Evolutionary conservation across 2,329 filamentous ascomycete genomes (phyloP).

Genomic region (Monosporascus sp.): DNA sequence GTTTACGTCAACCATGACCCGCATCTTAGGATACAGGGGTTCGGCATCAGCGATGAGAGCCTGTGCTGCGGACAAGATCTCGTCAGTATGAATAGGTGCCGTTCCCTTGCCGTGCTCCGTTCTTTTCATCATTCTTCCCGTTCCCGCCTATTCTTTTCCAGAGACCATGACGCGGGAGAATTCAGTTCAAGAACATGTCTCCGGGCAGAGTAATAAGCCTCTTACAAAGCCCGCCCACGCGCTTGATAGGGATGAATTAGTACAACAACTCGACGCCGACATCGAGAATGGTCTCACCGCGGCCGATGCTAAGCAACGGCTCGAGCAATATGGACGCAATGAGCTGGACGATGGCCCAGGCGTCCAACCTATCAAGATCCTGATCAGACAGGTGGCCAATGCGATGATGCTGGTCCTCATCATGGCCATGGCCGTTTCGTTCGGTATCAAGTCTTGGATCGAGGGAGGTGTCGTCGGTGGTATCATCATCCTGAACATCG

Average conservation of each 20-base stretch:
- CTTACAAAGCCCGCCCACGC: slow-evolving; percentile 54
- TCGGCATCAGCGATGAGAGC: no score
- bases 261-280: slow-evolving; percentile 47
- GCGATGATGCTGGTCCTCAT: slow-evolving; percentile 57
- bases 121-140: no score
- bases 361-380: slow-evolving; percentile 52
- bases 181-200: slow-evolving; percentile 1
- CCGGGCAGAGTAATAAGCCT: slow-evolving; percentile 25
- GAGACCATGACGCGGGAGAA: neutral
- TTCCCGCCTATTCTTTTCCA: no score
- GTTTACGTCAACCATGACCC: no score
- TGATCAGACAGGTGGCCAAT: slow-evolving; percentile 58
- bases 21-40: no score
- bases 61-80: no score
- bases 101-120: no score
- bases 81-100: no score
- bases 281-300: slow-evolving; percentile 49
- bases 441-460: slow-evolving; percentile 48
- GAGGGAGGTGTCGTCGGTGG: slow-evolving; percentile 49
- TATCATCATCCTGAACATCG: slow-evolving; percentile 47
- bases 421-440: slow-evolving; percentile 47
- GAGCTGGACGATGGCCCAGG: slow-evolving; percentile 52
- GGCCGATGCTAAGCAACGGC: slow-evolving; percentile 44
- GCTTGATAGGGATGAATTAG: slow-evolving; percentile 41
- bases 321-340: slow-evolving; percentile 53